Evolutionary conservation across 2,329 filamentous ascomycete species (phyloP), one percentile per base, ranked within the genome.

Genomic region (Colletotrichum lini): DNA sequence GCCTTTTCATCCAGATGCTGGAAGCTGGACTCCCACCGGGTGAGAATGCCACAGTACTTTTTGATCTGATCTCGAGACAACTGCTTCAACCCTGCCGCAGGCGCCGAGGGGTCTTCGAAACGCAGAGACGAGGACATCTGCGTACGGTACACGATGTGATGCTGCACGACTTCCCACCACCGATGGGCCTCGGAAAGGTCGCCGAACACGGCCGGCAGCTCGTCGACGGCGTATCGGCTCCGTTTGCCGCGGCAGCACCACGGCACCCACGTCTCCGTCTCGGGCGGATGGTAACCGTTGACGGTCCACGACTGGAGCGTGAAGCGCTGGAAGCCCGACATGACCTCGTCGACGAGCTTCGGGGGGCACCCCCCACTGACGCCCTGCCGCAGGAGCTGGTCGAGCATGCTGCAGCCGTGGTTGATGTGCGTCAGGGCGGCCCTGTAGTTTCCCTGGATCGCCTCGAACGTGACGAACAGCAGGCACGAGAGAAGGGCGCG

Each of bases 401-500:
- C 71, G 1, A 71, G 52, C 23, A 73, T 53, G 15, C 44, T 69
- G 21, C 42, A 67, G 13, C 82, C 82, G 52, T 83, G 80, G 1
- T 77, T 81, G 47, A 83, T 75, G 62, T 84, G 82, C 40, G 82
- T 82, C 8, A 83, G 76, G 4, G 82, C 82, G 1, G 80, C 80
- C 2, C 80, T 77, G 63, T 80, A 77, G 12, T 84, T 83, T 0
- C 81, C 82, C 5, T 82, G 76, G 64, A 82, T 80, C 1, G 81
- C 73, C 56, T 84, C 82, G 61, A 84, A 84, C 70, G 82, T 83
- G 49, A 84, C 80, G 64, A 84, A 84, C 0, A 84, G 73, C 2
- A 84, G 73, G 0, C 82, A 83, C 1, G 82, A 81, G 9, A 84
- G 67, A 54, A 84, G 65, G 0, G 82, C 82, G 1, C 81, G 83